Evolutionary conservation across 2,329 filamentous ascomycete genomes (phyloP).

Genomic region (Chalaropsis thielavioides): DNA sequence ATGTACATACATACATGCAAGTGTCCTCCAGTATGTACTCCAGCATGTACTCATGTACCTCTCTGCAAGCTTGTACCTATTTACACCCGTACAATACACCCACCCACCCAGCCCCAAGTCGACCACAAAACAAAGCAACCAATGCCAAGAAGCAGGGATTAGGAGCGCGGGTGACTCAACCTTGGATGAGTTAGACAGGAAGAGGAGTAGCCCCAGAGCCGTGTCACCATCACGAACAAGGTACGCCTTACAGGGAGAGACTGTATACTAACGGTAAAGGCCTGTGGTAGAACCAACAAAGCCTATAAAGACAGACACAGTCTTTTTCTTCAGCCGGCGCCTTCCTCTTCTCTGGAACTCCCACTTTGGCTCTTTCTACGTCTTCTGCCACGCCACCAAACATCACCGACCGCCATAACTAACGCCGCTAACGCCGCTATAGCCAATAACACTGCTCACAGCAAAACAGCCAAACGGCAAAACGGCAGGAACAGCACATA

Average conservation of each 20-base stretch:
- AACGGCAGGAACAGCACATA: constrained; percentile 2
- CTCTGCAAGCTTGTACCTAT: neutral
- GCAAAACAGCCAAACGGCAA: too few relatives aligned
- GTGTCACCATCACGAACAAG: neutral
- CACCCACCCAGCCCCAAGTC: neutral
- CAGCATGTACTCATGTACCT: neutral
- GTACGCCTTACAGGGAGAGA: neutral
- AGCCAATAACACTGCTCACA: too few relatives aligned
- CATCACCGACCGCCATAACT: too few relatives aligned
- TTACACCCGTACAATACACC: neutral
- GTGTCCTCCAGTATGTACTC: too few relatives aligned
- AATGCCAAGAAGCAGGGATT: constrained; percentile 11
- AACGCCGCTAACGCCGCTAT: too few relatives aligned
- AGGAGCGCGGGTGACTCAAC: constrained; percentile 17
- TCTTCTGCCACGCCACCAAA: too few relatives aligned
- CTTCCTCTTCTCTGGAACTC: too few relatives aligned
- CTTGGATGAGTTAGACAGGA: neutral
- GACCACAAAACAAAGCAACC: neutral
- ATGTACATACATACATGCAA: neutral
- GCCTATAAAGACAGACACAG: too few relatives aligned
- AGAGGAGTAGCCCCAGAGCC: neutral
- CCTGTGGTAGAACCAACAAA: too few relatives aligned
- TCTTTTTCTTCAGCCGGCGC: too few relatives aligned
- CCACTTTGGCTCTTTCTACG: too few relatives aligned
- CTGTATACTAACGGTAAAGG: neutral